Conservation (phyloP, 805 yeast genomes). For the Metschnikowia lochheadii region DNA sequence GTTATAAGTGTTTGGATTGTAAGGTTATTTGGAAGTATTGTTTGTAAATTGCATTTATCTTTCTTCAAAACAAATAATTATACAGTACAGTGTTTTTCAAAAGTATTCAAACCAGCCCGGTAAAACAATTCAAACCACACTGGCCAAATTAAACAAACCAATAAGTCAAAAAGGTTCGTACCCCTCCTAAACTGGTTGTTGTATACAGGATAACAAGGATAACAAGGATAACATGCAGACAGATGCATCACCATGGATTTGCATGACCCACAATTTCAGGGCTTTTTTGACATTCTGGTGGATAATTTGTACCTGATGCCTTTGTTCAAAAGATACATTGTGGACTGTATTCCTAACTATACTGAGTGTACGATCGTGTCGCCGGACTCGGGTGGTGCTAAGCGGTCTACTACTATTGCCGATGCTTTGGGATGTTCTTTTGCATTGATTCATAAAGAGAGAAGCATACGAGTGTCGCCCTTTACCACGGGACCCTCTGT, state of each 20-base stretch:
- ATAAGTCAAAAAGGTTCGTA: too few relatives aligned
- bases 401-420: conserved; percentile 91
- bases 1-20: too few relatives aligned
- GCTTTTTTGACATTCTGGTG: conserved; percentile 93
- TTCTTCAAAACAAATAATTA: too few relatives aligned
- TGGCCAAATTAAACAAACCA: too few relatives aligned
- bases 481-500: conserved; percentile 17
- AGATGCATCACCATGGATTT: conserved; percentile 96
- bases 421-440: conserved; percentile 84
- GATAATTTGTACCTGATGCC: conserved; percentile 92
- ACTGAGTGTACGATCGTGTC: conserved; percentile 87
- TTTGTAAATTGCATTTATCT: too few relatives aligned
- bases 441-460: conserved; percentile 93
- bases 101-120: too few relatives aligned
- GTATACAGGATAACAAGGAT: too few relatives aligned
- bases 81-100: too few relatives aligned
- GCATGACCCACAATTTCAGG: conserved; percentile 97
- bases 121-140: too few relatives aligned
- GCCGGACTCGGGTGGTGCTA: conserved; percentile 99
- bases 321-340: conserved; percentile 77
- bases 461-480: conserved; percentile 48
- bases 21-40: too few relatives aligned
- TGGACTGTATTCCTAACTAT: conserved; percentile 71
- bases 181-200: too few relatives aligned
- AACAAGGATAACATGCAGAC: too few relatives aligned